Percentiles rank a stretch among this genome's conserved stretches.
Conservation (phyloP, 345 rosid species). For the Combretum micranthum region DNA sequence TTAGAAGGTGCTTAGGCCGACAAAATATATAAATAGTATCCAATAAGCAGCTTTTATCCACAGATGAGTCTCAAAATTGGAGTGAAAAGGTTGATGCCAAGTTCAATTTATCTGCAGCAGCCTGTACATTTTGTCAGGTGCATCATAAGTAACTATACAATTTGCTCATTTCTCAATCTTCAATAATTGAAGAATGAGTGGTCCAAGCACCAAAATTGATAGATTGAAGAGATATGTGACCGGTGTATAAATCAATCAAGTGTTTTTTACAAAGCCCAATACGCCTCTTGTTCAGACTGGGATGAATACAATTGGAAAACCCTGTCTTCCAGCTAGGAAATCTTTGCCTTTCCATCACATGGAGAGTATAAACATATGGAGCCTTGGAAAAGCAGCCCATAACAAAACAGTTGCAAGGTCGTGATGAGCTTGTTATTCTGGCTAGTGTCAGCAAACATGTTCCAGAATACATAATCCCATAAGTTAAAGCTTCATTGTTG, state of each 20-base stretch:
- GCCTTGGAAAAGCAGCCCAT: conserved; percentile 63
- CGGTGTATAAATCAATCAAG: conserved; percentile 58
- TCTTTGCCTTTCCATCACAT: conserved; percentile 88
- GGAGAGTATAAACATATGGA: conserved; percentile 61
- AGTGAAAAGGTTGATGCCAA: too few species aligned
- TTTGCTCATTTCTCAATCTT: background rate
- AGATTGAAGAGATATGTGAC: conserved; percentile 74
- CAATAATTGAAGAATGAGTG: conserved; percentile 11
- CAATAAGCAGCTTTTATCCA: too few species aligned
- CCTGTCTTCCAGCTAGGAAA: conserved; percentile 97
- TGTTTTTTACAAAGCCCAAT: conserved; percentile 74
- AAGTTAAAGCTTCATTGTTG: conserved; percentile 51
- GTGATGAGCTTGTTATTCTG: conserved; percentile 56
- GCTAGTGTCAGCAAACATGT: conserved; percentile 62
- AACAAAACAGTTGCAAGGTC: conserved; percentile 77
- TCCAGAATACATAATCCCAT: conserved; percentile 61
- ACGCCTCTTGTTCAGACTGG: conserved; percentile 72
- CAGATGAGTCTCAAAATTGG: too few species aligned
- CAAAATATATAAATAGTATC: too few species aligned
- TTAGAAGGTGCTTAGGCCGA: too few species aligned
- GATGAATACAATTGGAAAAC: conserved; percentile 70
- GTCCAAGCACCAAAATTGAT: conserved; percentile 73
- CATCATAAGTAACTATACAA: too few species aligned
- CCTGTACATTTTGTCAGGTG: too few species aligned
- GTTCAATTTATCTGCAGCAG: too few species aligned